These are phyloP conservation scores for Auxenochlorella pyrenoidosa DNA, from an alignment of 139 green algal species.

Conservation along the genomic window DNA sequence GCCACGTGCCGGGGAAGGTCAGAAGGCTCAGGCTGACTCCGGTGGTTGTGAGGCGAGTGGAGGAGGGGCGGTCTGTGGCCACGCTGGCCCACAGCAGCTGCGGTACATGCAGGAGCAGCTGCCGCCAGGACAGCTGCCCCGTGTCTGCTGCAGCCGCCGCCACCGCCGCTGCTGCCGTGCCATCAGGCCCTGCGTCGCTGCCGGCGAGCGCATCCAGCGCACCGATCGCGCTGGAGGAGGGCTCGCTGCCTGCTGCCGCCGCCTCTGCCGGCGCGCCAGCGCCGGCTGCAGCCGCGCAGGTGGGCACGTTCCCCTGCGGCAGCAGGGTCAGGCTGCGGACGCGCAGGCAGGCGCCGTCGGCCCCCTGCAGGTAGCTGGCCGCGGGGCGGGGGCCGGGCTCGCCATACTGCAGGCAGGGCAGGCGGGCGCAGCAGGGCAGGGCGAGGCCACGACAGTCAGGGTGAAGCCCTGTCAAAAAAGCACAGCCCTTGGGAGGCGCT, in stretches of 20 bases:
- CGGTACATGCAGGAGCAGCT: constrained; percentile 34
- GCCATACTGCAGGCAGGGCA: constrained; percentile 36
- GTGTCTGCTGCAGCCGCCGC: neutral
- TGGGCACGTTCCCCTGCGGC: constrained; percentile 15
- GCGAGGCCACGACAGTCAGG: neutral
- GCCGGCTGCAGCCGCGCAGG: neutral
- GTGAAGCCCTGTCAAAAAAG: too few species aligned
- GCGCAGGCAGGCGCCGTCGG: constrained; percentile 44
- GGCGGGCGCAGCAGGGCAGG: neutral
- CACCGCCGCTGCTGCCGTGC: neutral
- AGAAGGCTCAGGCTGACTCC: constrained; percentile 47
- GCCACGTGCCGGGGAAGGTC: constrained; percentile 41
- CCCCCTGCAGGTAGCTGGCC: constrained; percentile 45
- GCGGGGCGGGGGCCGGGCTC: constrained; percentile 56
- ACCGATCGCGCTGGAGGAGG: neutral
- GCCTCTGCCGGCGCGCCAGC: neutral
- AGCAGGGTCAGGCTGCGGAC: constrained; percentile 47
- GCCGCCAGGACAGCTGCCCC: constrained; percentile 4
- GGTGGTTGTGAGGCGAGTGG: constrained; percentile 32
- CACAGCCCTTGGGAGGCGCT: too few species aligned
- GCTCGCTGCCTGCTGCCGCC: neutral
- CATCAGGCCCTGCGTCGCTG: neutral
- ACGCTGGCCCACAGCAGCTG: constrained; percentile 38
- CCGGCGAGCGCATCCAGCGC: neutral
- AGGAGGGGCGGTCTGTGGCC: constrained; percentile 17